phyloP scores from a whole-genome alignment of 768 basidiomycete species.

The Boletus sp. region DNA sequence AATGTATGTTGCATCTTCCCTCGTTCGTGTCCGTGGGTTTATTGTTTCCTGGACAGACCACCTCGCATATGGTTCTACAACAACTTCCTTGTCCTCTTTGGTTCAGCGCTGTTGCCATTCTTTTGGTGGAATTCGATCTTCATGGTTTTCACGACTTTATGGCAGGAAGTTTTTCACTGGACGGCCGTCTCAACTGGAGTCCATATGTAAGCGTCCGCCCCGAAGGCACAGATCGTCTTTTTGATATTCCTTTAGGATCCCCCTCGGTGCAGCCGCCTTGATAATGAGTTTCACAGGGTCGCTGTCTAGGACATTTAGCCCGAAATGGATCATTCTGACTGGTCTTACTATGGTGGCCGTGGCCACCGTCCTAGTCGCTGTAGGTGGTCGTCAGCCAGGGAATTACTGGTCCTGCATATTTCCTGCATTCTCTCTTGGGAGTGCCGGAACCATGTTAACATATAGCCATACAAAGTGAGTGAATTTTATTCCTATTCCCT shows the following conservation, averaged over 20 bases:
- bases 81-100: conserved; percentile 41
- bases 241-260: conserved; percentile 30
- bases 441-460: conserved; percentile 42
- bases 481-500: neutral
- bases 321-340: conserved; percentile 45
- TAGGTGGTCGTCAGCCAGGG: conserved; percentile 37
- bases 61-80: conserved; percentile 41
- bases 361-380: conserved; percentile 40
- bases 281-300: conserved; percentile 38
- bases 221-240: neutral
- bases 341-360: conserved; percentile 38
- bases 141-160: conserved; percentile 35
- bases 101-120: conserved; percentile 37
- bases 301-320: conserved; percentile 34
- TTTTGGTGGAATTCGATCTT: conserved; percentile 41
- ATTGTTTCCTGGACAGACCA: conserved; percentile 27
- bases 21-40: neutral
- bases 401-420: conserved; percentile 48
- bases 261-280: conserved; percentile 40
- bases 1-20: conserved; percentile 30
- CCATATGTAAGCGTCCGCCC: conserved; percentile 33
- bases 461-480: conserved; percentile 50
- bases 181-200: conserved; percentile 36
- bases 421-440: conserved; percentile 49
- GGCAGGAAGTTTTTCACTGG: conserved; percentile 45